Base-by-base conservation (phyloP, 2,329 filamentous ascomycete species). In the Sarocladiaceae sp. region DNA sequence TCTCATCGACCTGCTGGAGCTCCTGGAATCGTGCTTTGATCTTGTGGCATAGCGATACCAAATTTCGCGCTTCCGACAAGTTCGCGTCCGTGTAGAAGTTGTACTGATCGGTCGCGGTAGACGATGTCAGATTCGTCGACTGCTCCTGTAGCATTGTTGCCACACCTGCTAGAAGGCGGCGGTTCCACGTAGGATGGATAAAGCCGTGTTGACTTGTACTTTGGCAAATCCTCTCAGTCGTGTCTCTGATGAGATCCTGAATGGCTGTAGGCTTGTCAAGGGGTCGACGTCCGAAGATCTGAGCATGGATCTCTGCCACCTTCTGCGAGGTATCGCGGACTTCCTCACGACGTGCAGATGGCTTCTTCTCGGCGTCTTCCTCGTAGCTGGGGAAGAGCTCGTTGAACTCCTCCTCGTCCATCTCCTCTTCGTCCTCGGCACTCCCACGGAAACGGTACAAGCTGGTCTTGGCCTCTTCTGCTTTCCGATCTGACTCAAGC, bases 11-110 rank as follows among this genome's bases (percentile, higher is more conserved):
- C 6, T 64, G 62, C 58, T 82, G 78, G 10, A 98, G 78, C 49
- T 85, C 74, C 16, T 73, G 72, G 66, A 97, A 95, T 13, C 85
- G 80, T 37, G 68, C 59, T 57, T 85, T 82, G 35, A 91, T 78
- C 42, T 80, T 78, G 54, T 82, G 74, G 10, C 88, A 71, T 7
- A 96, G 67, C 1, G 62, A 65, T 20, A 93, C 80, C 3, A 96
- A 72, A 48, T 81, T 85, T 48, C 84, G 82, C 9, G 82, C 81
- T 65, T 97, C 88, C 1, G 69, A 61, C 11, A 91, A 67, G 55
- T 97, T 94, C 3, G 83, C 62, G 55, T 95, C 83, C 0, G 78
- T 82, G 62, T 98, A 98, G 61, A 98, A 96, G 64, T 95, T 95
- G 68, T 91, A 94, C 1, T 55, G 53, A 15, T 58, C 63, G 23